Evolutionary conservation across 331 rosid genomes (phyloP).

Genomic region (Malus hybrid): DNA sequence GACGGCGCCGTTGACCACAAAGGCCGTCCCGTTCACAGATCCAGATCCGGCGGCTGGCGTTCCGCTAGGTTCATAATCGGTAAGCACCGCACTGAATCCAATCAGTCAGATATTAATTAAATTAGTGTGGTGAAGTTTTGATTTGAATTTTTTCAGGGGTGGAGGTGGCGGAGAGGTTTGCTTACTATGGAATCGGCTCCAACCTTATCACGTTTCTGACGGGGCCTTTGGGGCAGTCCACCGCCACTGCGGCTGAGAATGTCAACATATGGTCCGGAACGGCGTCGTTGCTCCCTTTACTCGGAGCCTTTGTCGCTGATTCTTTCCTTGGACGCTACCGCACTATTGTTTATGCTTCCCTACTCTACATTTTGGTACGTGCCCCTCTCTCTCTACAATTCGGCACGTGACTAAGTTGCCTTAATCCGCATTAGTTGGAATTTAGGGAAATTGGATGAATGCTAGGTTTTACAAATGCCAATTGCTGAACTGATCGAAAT

Average conservation of each 20-base stretch:
- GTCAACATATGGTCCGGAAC: slow-evolving; percentile 42
- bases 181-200: slow-evolving; percentile 29
- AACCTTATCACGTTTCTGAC: slow-evolving; percentile 45
- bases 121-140: neutral
- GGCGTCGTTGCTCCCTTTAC: slow-evolving; percentile 32
- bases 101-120: neutral
- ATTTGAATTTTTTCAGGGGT: slow-evolving; percentile 12
- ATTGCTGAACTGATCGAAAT: no score
- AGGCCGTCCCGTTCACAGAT: slow-evolving; percentile 17
- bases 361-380: slow-evolving; percentile 35
- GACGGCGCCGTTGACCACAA: slow-evolving; percentile 20
- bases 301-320: slow-evolving; percentile 46
- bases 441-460: neutral
- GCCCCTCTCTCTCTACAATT: neutral
- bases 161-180: slow-evolving; percentile 46
- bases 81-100: neutral
- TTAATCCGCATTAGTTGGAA: neutral
- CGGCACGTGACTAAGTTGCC: neutral
- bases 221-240: slow-evolving; percentile 31
- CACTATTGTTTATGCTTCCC: slow-evolving; percentile 24
- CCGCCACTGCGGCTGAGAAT: slow-evolving; percentile 38
- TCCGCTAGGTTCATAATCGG: slow-evolving; percentile 27
- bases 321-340: slow-evolving; percentile 49
- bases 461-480: neutral
- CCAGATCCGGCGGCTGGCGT: slow-evolving; percentile 30